Base-by-base conservation (phyloP, 1,284 basidiomycete species). In the Sporisorium exsertum region DNA sequence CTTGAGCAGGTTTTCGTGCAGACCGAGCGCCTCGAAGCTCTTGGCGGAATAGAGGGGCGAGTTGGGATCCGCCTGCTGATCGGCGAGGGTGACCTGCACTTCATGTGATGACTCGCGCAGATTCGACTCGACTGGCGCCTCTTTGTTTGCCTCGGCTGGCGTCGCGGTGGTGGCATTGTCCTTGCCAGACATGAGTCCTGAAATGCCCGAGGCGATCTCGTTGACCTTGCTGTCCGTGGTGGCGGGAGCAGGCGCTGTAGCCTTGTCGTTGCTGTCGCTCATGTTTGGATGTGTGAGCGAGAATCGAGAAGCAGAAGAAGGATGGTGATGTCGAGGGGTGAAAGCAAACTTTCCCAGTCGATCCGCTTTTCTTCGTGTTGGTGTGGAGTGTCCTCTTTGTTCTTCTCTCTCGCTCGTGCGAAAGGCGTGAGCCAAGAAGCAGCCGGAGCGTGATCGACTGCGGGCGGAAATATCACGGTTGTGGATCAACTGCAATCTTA, bases 21-120 rank as follows among this genome's bases (percentile, higher is more conserved):
- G 69, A 16, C 72, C 59, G 35, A 77, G 67, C 43, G 83, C 93
- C 82, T 99, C 95, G 81, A 99, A 99, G 0, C 92, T 92, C 87
- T 97, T 97, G 51, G 90, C 93, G 67, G 94, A 97, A 87, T 90
- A 97, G 10, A 99, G 87, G 2, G 97, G 97, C 26, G 95, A 98
- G 86, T 97, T 93, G 54, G 94, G 94, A 86, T 99, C 94, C 33
- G 91, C 92, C 88, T 99, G 97, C 86, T 97, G 94, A 87, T 99
- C 96, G 56, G 95, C 95, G 64, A 99, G 89, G 33, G 95, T 99
- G 75, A 99, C 95, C 93, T 98, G 81, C n/a, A 84, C 82, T 43
- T 84, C 80, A 68, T 84, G 81, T 33, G 70, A 72, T 3, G 82
- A 79, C 65, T 81, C 78, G 51, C 60, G 69, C 22, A 82, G 70